Evolutionary conservation across 1,284 basidiomycete genomes (phyloP).

Genomic region (Trichosporon asahii): DNA sequence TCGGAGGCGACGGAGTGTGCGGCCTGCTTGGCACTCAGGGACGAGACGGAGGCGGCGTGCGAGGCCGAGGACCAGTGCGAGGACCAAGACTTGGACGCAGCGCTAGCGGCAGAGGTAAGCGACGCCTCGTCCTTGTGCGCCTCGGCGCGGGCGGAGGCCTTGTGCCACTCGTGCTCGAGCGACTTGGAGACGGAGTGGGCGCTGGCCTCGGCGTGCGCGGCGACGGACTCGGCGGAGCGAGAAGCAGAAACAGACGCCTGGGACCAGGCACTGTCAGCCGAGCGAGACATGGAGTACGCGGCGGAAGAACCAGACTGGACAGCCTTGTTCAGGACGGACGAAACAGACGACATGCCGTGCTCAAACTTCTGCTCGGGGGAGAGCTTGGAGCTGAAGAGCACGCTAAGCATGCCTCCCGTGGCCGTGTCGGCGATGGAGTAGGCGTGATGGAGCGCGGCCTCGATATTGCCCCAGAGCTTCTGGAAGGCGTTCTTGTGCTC

Average conservation of each 20-base stretch:
- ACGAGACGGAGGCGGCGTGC: slow-evolving; percentile 42
- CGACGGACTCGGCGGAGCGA: slow-evolving; percentile 10
- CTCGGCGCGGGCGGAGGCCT: slow-evolving; percentile 36
- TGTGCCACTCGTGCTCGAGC: slow-evolving; percentile 42
- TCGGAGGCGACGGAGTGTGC: slow-evolving; percentile 31
- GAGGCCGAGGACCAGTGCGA: slow-evolving; percentile 47
- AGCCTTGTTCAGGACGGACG: slow-evolving; percentile 35
- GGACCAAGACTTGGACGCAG: slow-evolving; percentile 43
- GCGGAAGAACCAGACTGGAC: slow-evolving; percentile 38
- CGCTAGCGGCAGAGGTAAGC: slow-evolving; percentile 38
- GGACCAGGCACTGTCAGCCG: slow-evolving; percentile 38
- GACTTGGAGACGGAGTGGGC: slow-evolving; percentile 31
- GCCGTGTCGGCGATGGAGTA: slow-evolving; percentile 65
- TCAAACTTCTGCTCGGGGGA: slow-evolving; percentile 51
- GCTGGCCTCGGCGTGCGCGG: slow-evolving; percentile 15
- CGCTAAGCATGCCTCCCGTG: slow-evolving; percentile 49
- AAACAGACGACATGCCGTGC: slow-evolving; percentile 44
- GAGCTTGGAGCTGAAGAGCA: slow-evolving; percentile 43
- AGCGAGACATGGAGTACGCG: slow-evolving; percentile 21
- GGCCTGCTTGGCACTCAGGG: slow-evolving; percentile 49
- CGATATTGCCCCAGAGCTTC: slow-evolving; percentile 59
- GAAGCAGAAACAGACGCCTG: slow-evolving; percentile 35
- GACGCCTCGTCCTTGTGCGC: slow-evolving; percentile 40
- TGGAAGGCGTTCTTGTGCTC: slow-evolving; percentile 62
- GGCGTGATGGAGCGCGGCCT: slow-evolving; percentile 61